phyloP scores from a whole-genome alignment of 192 early-diverging fungal genomes.

The Coemansia reversa region DNA sequence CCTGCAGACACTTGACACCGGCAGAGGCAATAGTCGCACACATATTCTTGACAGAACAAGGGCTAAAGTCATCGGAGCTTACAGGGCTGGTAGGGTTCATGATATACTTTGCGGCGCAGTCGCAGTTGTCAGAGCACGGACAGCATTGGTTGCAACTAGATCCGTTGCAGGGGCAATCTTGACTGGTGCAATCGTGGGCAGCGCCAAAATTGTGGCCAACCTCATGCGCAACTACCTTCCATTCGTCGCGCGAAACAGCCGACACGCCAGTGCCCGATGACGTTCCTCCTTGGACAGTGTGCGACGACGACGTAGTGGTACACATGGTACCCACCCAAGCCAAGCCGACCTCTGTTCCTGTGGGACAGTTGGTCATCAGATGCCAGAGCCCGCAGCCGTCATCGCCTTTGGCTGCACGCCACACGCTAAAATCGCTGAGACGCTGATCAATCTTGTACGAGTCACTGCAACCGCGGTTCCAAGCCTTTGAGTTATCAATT shows the following conservation, averaged over 20 bases:
- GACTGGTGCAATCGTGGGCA: constrained; percentile 78
- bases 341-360: constrained; percentile 81
- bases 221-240: constrained; percentile 95
- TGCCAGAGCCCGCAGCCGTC: constrained; percentile 90
- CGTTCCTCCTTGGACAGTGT: constrained; percentile 45
- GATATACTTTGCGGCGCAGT: constrained; percentile 63
- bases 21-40: constrained; percentile 39
- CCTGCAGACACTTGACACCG: constrained; percentile 43
- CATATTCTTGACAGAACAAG: constrained; percentile 62
- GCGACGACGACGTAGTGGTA: constrained; percentile 56
- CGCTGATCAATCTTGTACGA: constrained; percentile 69
- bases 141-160: constrained; percentile 63
- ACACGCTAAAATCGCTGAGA: constrained; percentile 85
- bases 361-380: constrained; percentile 79
- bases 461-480: constrained; percentile 77
- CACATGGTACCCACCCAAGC: constrained; percentile 84
- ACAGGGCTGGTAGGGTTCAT: constrained; percentile 78
- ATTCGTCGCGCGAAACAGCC: constrained; percentile 79
- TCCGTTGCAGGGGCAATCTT: constrained; percentile 61
- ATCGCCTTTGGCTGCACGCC: constrained; percentile 70
- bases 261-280: constrained; percentile 81
- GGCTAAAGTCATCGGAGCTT: constrained; percentile 64
- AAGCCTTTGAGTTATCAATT: constrained; percentile 42
- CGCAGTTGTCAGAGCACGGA: constrained; percentile 64
- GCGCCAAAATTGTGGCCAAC: constrained; percentile 90